Base-by-base conservation (phyloP, 441 rosid species). In the Euphorbia celastroides region DNA sequence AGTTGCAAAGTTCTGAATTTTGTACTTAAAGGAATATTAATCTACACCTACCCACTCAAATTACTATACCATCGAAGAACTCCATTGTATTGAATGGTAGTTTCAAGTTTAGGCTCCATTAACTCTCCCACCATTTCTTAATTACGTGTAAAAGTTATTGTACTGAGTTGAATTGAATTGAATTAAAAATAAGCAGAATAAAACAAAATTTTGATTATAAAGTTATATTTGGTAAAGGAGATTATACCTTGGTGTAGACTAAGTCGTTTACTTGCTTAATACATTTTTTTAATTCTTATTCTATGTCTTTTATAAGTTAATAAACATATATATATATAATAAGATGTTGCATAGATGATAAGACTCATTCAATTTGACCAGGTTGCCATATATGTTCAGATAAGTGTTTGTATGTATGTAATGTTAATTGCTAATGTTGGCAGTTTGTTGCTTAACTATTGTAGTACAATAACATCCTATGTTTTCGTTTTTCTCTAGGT, bases 41-140 rank as follows among this genome's bases (percentile, higher is more conserved):
- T 59, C 26, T 59, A 42, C 44, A 32, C 44, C 62, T 5, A 59
- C 62, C 62, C 62, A 59, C 62, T 31, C 22, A 32, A 28, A 5
- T 17, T 32, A n/a, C 23, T n/a, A n/a, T n/a, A 17, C 26, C 20
- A 32, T 55, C 26, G 58, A 54, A 54, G 22, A 54, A 48, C 22
- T 48, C 54, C 16, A 20, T 17, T 17, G 22, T 48, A 17, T 55
- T 55, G 6, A 55, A 25, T 25, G 4, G 26, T 25, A 55, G 11
- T 25, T 55, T 55, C 58, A 55, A 25, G 2, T 55, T 55, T 0
- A 55, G 28, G 16, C 31, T 19, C 12, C 17, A 55, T 55, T 12
- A 5, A 23, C 28, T 1, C n/a, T n/a, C n/a, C n/a, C n/a, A n/a
- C n/a, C n/a, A n/a, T n/a, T n/a, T n/a, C n/a, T n/a, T n/a, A n/a